phyloP scores from a whole-genome alignment of 345 rosid species.

The Euphorbia pulcherrima region DNA sequence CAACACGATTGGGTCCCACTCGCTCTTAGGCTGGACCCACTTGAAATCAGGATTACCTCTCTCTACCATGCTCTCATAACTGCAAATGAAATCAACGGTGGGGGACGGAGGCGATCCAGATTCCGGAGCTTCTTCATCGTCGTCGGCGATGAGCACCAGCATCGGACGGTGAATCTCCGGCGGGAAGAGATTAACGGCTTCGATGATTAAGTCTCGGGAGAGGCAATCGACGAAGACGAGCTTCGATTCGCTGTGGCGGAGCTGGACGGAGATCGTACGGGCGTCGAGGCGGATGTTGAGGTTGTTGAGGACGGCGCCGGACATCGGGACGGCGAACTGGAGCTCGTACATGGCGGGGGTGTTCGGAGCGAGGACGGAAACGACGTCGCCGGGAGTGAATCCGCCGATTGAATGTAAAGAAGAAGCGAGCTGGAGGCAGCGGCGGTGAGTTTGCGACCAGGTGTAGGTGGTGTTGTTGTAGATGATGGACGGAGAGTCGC shows the following conservation, averaged over 20 bases:
- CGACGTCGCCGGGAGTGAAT: conserved; percentile 46
- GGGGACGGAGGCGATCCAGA: not conserved
- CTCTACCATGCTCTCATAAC: conserved; percentile 20
- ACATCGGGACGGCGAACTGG: conserved; percentile 76
- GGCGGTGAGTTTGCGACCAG: conserved; percentile 70
- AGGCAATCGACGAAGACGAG: conserved; percentile 60
- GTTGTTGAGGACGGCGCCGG: conserved; percentile 72
- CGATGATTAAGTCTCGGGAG: conserved; percentile 38
- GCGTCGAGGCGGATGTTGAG: conserved; percentile 87
- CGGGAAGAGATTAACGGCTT: conserved; percentile 47
- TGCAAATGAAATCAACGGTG: conserved; percentile 14
- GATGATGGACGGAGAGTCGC: conserved; percentile 58
- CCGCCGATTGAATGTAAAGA: conserved; percentile 54
- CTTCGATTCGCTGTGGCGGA: conserved; percentile 61
- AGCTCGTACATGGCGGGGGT: conserved; percentile 85
- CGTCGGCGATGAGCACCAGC: conserved; percentile 49
- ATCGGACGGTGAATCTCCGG: conserved; percentile 29
- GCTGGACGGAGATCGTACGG: conserved; percentile 59
- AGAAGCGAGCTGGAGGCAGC: conserved; percentile 74
- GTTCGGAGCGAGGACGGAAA: conserved; percentile 69
- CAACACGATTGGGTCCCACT: conserved; percentile 20
- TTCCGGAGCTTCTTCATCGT: conserved; percentile 24
- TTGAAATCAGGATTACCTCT: conserved; percentile 19
- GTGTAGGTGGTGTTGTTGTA: conserved; percentile 49
- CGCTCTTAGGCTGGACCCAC: conserved; percentile 25